Conservation (phyloP, 192 early-diverging fungal genomes). For the Coemansia sp. region DNA sequence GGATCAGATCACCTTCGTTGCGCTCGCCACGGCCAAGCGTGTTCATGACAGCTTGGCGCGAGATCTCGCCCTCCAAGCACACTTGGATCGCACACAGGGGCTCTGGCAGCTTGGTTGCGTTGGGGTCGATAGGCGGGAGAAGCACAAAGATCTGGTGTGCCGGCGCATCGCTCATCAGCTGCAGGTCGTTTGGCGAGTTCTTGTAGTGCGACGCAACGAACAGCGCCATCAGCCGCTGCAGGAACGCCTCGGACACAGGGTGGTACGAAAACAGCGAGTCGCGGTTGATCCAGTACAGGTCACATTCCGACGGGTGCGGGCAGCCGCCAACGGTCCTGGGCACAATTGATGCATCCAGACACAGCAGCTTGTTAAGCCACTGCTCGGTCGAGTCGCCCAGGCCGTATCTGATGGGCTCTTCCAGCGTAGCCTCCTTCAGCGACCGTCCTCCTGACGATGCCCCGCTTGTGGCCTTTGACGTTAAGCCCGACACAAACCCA, state of each 20-base stretch:
- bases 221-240: conserved; percentile 97
- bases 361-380: conserved; percentile 95
- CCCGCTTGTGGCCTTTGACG: conserved; percentile 17
- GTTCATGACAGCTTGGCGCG: conserved; percentile 79
- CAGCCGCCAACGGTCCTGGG: conserved; percentile 79
- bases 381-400: conserved; percentile 85
- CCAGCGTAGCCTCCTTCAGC: conserved; percentile 88
- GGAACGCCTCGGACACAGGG: conserved; percentile 92
- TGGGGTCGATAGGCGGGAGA: conserved; percentile 82
- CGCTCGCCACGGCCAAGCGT: conserved; percentile 85
- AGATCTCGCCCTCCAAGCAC: conserved; percentile 94
- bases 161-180: conserved; percentile 96
- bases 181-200: conserved; percentile 97
- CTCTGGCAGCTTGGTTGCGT: conserved; percentile 77
- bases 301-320: conserved; percentile 92
- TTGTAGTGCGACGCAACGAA: conserved; percentile 99
- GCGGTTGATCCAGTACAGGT: conserved; percentile 95
- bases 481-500: conserved; percentile 62
- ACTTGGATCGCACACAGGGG: conserved; percentile 90
- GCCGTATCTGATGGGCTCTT: conserved; percentile 94
- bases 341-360: conserved; percentile 82
- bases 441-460: conserved; percentile 64
- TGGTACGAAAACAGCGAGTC: conserved; percentile 99
- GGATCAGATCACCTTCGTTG: conserved; percentile 92
- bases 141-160: conserved; percentile 98